Conservation (phyloP, 1,284 basidiomycete species). For the Amylostereum areolatum region DNA sequence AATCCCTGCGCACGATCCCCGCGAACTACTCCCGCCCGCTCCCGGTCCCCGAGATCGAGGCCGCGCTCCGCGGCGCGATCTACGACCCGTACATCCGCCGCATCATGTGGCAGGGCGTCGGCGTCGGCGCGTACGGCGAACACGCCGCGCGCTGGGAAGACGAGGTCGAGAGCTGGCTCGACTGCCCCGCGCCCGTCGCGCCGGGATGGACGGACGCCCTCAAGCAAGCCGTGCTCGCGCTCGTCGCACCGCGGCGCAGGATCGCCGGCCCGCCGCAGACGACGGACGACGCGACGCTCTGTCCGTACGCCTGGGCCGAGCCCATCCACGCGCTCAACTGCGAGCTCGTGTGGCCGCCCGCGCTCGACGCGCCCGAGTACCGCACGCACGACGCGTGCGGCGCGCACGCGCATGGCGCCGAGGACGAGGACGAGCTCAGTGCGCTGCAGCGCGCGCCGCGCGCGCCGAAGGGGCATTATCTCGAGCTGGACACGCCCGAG, state of each 20-base stretch:
- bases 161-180: conserved; percentile 57
- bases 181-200: conserved; percentile 44
- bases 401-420: conserved; percentile 6
- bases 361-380: conserved; percentile 46
- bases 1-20: conserved; percentile 70
- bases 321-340: conserved; percentile 75
- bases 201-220: conserved; percentile 1
- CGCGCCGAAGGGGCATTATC: conserved; percentile 25
- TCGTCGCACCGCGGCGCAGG: not conserved
- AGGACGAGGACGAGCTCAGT: conserved; percentile 3
- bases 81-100: conserved; percentile 88
- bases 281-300: conserved; percentile 61
- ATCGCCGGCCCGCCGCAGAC: conserved; percentile 14
- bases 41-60: conserved; percentile 62
- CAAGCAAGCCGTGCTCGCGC: conserved; percentile 10
- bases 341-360: conserved; percentile 70
- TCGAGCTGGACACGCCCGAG: conserved; percentile 82
- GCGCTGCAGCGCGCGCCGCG: not conserved
- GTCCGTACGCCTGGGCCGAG: conserved; percentile 74
- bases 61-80: conserved; percentile 69
- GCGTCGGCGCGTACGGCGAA: conserved; percentile 19
- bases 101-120: conserved; percentile 80
- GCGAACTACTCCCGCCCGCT: conserved; percentile 73
- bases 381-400: conserved; percentile 10
- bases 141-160: conserved; percentile 46